A percentile compares a stretch with the other conserved stretches of the same genome.
These are phyloP conservation scores for Exserohilum turcica DNA, from an alignment of 2,329 filamentous ascomycete genomes.

Conservation along the genomic window DNA sequence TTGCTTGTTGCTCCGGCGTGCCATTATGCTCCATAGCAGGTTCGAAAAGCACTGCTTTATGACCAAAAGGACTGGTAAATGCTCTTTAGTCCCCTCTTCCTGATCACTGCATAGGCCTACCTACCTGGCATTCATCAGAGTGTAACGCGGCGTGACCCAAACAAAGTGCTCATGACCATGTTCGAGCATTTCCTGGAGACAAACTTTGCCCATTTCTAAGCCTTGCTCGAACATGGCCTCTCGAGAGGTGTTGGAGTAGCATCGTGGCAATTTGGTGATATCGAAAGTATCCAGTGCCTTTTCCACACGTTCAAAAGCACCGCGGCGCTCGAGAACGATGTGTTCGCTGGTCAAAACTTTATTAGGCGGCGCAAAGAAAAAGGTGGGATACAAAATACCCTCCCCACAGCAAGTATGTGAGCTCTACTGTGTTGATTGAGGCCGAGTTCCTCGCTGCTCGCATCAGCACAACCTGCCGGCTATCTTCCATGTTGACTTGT, in stretches of 20 bases:
- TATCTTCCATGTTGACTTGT: background rate
- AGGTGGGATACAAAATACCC: background rate
- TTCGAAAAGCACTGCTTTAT: conserved; percentile 20
- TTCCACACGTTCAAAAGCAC: conserved; percentile 24
- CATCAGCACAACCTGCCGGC: conserved; percentile 14
- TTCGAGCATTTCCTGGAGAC: conserved; percentile 29
- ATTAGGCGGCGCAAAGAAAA: background rate
- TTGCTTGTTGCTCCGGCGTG: conserved; percentile 52
- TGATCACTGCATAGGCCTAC: background rate
- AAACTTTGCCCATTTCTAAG: conserved; percentile 26
- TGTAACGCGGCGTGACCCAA: conserved; percentile 18
- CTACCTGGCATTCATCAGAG: conserved; percentile 18
- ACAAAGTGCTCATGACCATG: conserved; percentile 29
- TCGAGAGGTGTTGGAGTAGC: conserved; percentile 31
- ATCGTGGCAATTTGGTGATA: conserved; percentile 27
- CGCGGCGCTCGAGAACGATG: conserved; percentile 16
- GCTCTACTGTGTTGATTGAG: conserved; percentile 13
- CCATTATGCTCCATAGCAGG: conserved; percentile 44
- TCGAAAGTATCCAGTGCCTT: conserved; percentile 17
- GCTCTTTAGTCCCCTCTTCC: background rate
- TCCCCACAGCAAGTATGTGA: conserved; percentile 6
- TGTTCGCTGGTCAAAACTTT: conserved; percentile 6
- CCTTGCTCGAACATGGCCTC: conserved; percentile 32
- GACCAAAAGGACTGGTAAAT: conserved; percentile 20
- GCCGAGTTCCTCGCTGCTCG: conserved; percentile 12